Evolutionary conservation across 192 early-diverging fungal species (phyloP).

Genomic region (Irineochytrium annulatum): DNA sequence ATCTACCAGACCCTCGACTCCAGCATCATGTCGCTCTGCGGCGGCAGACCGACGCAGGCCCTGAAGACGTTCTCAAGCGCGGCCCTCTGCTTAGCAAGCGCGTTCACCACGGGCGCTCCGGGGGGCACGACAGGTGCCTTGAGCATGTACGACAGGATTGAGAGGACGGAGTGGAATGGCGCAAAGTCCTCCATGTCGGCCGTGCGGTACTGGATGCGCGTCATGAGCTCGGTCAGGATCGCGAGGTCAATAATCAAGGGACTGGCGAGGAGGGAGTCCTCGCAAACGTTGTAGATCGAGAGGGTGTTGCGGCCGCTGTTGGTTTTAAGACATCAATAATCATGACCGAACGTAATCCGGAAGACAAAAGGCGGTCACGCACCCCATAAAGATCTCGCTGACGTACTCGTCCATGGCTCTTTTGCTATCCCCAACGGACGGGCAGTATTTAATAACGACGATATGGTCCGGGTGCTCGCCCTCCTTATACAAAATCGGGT

Average conservation of each 20-base stretch:
- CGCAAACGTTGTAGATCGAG: conserved; percentile 98
- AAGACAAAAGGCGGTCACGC: background rate
- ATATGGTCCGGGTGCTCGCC: conserved; percentile 74
- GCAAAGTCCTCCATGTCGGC: conserved; percentile 64
- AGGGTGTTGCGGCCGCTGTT: conserved; percentile 82
- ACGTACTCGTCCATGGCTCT: conserved; percentile 98
- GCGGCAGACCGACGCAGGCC: conserved; percentile 91
- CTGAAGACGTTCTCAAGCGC: conserved; percentile 98
- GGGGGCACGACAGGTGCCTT: conserved; percentile 94
- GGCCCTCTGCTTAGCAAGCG: conserved; percentile 88
- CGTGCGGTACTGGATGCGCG: conserved; percentile 87
- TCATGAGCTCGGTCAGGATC: conserved; percentile 95
- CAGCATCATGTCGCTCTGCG: conserved; percentile 96
- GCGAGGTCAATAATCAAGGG: conserved; percentile 96
- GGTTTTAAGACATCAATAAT: background rate
- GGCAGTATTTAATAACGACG: conserved; percentile 99
- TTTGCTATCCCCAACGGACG: conserved; percentile 95
- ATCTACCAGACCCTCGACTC: conserved; percentile 47
- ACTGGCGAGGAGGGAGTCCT: conserved; percentile 96
- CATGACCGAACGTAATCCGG: no score
- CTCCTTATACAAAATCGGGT: conserved; percentile 85
- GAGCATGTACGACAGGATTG: conserved; percentile 91
- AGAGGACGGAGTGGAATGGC: conserved; percentile 93
- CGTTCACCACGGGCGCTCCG: conserved; percentile 94
- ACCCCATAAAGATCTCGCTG: conserved; percentile 97